These are phyloP conservation scores for Ustilago trichophora DNA, from an alignment of 1,284 basidiomycete species.

Conservation along the genomic window DNA sequence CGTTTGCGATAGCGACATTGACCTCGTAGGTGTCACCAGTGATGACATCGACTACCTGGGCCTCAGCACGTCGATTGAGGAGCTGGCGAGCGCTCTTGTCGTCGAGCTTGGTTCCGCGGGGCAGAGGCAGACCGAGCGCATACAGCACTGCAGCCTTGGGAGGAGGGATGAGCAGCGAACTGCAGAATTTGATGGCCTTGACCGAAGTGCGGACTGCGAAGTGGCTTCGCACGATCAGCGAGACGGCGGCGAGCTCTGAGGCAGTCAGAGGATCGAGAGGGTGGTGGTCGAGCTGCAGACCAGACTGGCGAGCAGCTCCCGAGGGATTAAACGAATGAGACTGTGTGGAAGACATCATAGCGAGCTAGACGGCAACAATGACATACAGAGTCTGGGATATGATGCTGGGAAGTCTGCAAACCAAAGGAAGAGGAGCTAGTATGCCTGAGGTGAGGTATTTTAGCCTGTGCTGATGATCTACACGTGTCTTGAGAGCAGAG, in stretches of 20 bases:
- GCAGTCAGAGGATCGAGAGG: conserved; percentile 78
- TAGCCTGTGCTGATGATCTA: no score
- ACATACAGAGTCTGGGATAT: conserved; percentile 7
- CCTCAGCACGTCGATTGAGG: conserved; percentile 63
- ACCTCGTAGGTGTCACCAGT: conserved; percentile 73
- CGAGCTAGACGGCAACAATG: background rate
- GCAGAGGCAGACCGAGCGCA: conserved; percentile 36
- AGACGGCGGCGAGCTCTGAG: conserved; percentile 69
- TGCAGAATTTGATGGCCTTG: conserved; percentile 67
- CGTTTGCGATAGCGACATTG: conserved; percentile 36
- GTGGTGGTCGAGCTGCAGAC: conserved; percentile 67
- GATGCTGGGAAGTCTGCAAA: conserved; percentile 5
- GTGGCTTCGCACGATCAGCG: conserved; percentile 36
- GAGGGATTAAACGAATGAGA: conserved; percentile 36
- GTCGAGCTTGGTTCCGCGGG: conserved; percentile 26
- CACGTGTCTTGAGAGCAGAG: background rate
- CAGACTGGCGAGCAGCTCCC: conserved; percentile 14
- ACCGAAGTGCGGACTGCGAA: conserved; percentile 38
- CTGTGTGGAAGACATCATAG: conserved; percentile 39
- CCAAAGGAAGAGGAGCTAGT: no score
- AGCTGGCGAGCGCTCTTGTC: conserved; percentile 29
- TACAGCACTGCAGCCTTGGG: conserved; percentile 30
- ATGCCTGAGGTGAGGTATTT: conserved; percentile 11
- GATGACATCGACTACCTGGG: conserved; percentile 74
- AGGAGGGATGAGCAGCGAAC: conserved; percentile 21